phyloP scores from a whole-genome alignment of 768 basidiomycete genomes.

The Psilocybe tampanensis region DNA sequence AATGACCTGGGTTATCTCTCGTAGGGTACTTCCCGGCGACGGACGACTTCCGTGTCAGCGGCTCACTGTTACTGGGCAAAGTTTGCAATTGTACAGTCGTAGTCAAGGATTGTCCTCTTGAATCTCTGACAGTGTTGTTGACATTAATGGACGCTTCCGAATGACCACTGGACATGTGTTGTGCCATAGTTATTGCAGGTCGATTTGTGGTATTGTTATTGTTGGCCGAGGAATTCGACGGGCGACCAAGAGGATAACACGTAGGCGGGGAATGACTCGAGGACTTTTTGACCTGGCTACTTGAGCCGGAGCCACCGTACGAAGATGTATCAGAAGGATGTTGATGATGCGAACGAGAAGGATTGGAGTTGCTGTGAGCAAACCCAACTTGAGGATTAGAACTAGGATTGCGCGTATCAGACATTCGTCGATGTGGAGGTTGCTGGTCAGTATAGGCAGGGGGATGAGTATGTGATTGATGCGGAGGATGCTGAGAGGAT shows the following conservation, averaged over 20 bases:
- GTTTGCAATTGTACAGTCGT: background rate
- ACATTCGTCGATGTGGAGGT: slow-evolving; percentile 29
- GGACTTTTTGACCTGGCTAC: slow-evolving; percentile 22
- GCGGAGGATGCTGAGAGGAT: slow-evolving; percentile 20
- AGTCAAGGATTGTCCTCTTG: background rate
- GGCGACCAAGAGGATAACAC: slow-evolving; percentile 23
- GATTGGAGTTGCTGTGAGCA: slow-evolving; percentile 19
- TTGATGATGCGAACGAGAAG: slow-evolving; percentile 31
- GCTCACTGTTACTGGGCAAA: slow-evolving; percentile 18
- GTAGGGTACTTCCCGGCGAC: slow-evolving; percentile 11
- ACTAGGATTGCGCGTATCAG: slow-evolving; percentile 32
- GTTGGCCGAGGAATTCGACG: slow-evolving; percentile 11
- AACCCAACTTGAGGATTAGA: slow-evolving; percentile 11
- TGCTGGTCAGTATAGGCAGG: slow-evolving; percentile 19
- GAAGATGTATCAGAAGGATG: slow-evolving; percentile 24
- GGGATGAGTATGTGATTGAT: slow-evolving; percentile 16
- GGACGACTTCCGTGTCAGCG: slow-evolving; percentile 3
- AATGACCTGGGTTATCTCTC: slow-evolving; percentile 10
- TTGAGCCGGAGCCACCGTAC: slow-evolving; percentile 22
- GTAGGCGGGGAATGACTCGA: slow-evolving; percentile 27
- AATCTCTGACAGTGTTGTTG: background rate
- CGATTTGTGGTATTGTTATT: slow-evolving; percentile 17
- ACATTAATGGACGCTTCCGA: slow-evolving; percentile 7
- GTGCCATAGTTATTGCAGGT: slow-evolving; percentile 5
- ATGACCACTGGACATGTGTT: slow-evolving; percentile 8